Evolutionary conservation across 495 filamentous ascomycete genomes (phyloP).

Genomic region (Penicillium angulare): DNA sequence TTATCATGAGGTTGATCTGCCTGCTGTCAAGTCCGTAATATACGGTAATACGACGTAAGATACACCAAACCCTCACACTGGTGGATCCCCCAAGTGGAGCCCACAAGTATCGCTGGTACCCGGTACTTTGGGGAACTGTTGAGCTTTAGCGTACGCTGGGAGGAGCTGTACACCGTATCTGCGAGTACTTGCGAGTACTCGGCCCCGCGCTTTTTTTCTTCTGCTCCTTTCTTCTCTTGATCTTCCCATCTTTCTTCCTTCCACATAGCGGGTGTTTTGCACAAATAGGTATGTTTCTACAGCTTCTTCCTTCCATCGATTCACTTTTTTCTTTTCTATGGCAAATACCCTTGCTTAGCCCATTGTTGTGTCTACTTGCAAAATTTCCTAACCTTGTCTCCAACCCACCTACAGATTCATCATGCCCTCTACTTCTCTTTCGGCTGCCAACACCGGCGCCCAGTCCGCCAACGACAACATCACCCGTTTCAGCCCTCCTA

Average conservation of each 20-base stretch:
- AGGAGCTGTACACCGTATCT: constrained; percentile 36
- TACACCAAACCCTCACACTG: neutral
- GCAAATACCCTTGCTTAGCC: too few species aligned
- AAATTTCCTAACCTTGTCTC: neutral
- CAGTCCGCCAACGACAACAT: constrained; percentile 95
- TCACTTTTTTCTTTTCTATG: constrained; percentile 2
- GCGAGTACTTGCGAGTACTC: constrained; percentile 32
- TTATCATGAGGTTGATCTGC: too few species aligned
- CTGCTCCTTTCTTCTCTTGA: constrained; percentile 20
- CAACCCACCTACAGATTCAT: constrained; percentile 24
- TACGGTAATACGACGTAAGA: too few species aligned
- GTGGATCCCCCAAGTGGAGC: neutral
- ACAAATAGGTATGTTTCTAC: constrained; percentile 19
- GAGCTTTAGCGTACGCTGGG: constrained; percentile 16
- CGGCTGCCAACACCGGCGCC: constrained; percentile 39
- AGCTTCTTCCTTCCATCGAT: too few species aligned
- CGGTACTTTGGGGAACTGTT: constrained; percentile 32
- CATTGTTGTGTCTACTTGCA: too few species aligned
- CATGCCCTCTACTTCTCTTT: constrained; percentile 49
- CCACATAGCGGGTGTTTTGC: constrained; percentile 16
- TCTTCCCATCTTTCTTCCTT: constrained; percentile 18
- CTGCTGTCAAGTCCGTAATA: neutral
- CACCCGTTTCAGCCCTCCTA: constrained; percentile 90
- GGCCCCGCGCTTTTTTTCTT: constrained; percentile 26
- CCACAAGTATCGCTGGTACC: constrained; percentile 21